Evolutionary conservation across 2,329 filamentous ascomycete species (phyloP).

Genomic region (Nothophoma quercina): DNA sequence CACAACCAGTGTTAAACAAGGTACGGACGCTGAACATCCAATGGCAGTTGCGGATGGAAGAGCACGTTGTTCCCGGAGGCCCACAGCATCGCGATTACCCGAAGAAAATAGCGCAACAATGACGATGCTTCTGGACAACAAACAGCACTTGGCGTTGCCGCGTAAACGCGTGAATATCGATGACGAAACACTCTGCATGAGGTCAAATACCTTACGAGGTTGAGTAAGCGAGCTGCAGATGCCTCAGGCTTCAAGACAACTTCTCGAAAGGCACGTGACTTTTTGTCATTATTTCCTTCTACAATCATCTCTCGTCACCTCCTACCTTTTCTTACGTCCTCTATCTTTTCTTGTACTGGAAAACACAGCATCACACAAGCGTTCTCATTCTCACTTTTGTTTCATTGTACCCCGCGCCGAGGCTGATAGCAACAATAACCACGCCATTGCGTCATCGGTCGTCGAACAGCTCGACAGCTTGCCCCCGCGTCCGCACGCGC

Average conservation of each 20-base stretch:
- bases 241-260: background rate
- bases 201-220: background rate
- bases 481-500: slow-evolving; percentile 12
- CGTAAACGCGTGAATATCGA: background rate
- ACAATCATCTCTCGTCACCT: background rate
- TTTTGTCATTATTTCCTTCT: background rate
- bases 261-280: background rate
- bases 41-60: background rate
- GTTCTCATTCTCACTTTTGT: background rate
- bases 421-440: background rate
- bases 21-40: background rate
- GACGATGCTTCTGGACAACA: slow-evolving; percentile 6
- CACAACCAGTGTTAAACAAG: background rate
- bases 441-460: slow-evolving; percentile 18
- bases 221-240: background rate
- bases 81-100: slow-evolving; percentile 10
- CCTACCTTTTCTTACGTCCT: too few relatives aligned
- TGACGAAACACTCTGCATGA: slow-evolving; percentile 3
- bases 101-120: slow-evolving; percentile 16
- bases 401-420: slow-evolving; percentile 5
- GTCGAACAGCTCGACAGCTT: slow-evolving; percentile 7
- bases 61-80: slow-evolving; percentile 2
- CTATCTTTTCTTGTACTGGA: too few relatives aligned
- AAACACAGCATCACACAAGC: too few relatives aligned
- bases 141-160: background rate